Percentiles rank a stretch among this genome's conserved stretches.
Conservation (phyloP, 75 land plant species). For the Pseudotsuga menziesii region DNA sequence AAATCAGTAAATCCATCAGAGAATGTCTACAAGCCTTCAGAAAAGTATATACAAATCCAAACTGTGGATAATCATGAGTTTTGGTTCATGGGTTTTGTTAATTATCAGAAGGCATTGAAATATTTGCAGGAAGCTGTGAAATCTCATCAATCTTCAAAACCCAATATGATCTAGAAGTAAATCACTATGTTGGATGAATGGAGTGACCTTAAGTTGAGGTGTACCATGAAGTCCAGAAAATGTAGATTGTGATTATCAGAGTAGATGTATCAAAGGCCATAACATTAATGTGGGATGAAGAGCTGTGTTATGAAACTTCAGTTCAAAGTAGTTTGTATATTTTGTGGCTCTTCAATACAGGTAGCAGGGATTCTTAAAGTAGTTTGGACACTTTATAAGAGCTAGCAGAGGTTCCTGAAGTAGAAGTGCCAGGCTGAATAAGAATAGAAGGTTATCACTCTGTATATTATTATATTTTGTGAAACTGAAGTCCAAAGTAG, state of each 20-base stretch:
- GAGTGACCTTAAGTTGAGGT: no score
- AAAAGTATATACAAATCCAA: slow-evolving; percentile 54
- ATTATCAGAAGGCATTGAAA: slow-evolving; percentile 44
- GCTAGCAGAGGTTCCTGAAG: no score
- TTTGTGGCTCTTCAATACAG: no score
- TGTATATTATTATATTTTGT: no score
- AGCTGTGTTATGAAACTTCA: neutral
- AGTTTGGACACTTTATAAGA: no score
- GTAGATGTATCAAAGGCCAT: neutral
- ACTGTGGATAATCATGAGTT: slow-evolving; percentile 59
- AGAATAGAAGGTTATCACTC: no score
- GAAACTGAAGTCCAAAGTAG: no score
- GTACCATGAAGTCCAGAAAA: neutral
- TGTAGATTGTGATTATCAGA: neutral
- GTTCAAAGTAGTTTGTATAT: no score
- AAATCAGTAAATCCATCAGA: slow-evolving; percentile 30
- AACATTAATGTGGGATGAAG: neutral
- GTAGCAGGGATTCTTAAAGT: no score
- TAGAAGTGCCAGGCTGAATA: no score
- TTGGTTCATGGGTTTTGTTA: slow-evolving; percentile 78
- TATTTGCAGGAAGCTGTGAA: slow-evolving; percentile 25
- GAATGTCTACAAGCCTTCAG: slow-evolving; percentile 26
- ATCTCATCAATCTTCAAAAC: neutral
- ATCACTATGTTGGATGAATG: no score
- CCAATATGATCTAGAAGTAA: neutral